phyloP scores from a whole-genome alignment of 805 yeast genomes.

The Debaryomyces hansenii region DNA sequence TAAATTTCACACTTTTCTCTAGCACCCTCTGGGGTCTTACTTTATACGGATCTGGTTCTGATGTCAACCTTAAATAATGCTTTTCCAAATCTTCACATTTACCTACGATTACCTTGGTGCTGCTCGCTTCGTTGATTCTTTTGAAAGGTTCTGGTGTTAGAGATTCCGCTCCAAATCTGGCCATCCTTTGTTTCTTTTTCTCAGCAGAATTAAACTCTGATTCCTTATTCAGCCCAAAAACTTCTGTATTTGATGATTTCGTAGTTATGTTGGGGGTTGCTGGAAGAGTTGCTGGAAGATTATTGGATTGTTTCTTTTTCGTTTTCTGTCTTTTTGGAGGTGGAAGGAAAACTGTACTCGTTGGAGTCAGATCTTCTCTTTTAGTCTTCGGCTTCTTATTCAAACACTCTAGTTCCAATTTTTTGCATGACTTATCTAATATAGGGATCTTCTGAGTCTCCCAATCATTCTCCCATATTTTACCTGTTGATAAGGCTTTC shows the following conservation, averaged over 20 bases:
- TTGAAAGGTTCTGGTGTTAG: constrained; percentile 5
- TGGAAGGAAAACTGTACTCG: background rate
- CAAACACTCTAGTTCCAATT: constrained; percentile 11
- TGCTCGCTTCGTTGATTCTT: background rate
- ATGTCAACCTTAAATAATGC: constrained; percentile 77
- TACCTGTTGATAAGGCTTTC: constrained; percentile 44
- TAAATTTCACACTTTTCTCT: constrained; percentile 52
- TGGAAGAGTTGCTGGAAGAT: background rate
- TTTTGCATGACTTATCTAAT: constrained; percentile 19
- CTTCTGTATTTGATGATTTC: background rate
- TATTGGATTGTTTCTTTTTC: background rate
- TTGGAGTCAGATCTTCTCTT: background rate
- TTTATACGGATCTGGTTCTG: constrained; percentile 82
- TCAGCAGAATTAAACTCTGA: constrained; percentile 26
- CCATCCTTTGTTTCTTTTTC: constrained; percentile 44
- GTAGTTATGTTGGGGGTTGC: background rate
- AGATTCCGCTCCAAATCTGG: constrained; percentile 43
- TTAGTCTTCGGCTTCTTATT: background rate
- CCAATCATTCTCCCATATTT: constrained; percentile 57
- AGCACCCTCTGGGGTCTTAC: constrained; percentile 76
- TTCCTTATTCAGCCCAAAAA: background rate
- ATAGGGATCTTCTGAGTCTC: constrained; percentile 48
- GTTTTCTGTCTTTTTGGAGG: background rate
- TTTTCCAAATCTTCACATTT: constrained; percentile 68
- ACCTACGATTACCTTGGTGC: constrained; percentile 52